Base-by-base conservation (phyloP, 148 eudicot species). In the Tetragonia tetragonoides region DNA sequence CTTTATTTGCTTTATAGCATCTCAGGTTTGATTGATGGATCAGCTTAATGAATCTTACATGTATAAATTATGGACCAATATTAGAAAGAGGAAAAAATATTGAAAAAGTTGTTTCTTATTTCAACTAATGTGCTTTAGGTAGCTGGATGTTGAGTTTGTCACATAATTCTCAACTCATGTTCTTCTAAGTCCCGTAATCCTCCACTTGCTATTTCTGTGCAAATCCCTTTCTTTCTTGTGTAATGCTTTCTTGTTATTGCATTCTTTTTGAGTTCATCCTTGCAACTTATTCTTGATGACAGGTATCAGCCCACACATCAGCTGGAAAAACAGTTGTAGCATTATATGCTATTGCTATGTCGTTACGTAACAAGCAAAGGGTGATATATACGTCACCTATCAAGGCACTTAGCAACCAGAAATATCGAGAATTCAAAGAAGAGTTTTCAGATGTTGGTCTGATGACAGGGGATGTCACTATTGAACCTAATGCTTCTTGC, bases 301-400 rank as follows among this genome's bases (percentile, higher is more conserved):
- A 95, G 99, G 99, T 95, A 74, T 93, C 99, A 68, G 99, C 99
- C 44, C 99, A 95, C 82, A 95, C 99, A 41, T 95, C 99, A 74
- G 99, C 99, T 49, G 99, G 99, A 71, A 95, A 95, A 87, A 95
- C 99, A 75, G 99, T 95, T 57, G 97, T 95, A 66, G 99, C 98
- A 23, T 81, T 87, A 47, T 95, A 95, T 86, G 98, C 95, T 15
- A 93, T 95, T 85, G 99, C 99, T 20, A 90, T 95, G 97, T 93
- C 99, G 15, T 81, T 95, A 87, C 82, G 83, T 73, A 93, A 95
- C 77, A 90, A 93, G 83, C 99, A 95, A 83, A 82, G 99, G 61
- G 99, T 93, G 34, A 90, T 95, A 77, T 95, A 93, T 60, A 95
- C 99, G 42, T 95, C 99, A 54, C 99, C 99, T 51, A 95, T 95